These are phyloP conservation scores for Backusella mclennaniae DNA, from an alignment of 192 early-diverging fungal species.

Conservation along the genomic window DNA sequence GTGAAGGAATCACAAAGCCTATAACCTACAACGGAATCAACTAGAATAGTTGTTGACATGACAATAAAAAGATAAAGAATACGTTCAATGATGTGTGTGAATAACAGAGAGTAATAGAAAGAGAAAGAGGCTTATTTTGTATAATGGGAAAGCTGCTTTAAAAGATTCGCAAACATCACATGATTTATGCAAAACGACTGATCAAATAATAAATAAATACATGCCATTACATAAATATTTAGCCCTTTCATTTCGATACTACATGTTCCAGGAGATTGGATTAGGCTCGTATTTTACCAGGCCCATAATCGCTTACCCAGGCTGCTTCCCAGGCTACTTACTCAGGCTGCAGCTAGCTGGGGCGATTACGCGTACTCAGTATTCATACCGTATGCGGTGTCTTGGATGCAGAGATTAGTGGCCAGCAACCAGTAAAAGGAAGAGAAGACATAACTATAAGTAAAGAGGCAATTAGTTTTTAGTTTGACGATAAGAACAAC, in stretches of 20 bases:
- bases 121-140: background rate
- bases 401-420: too few relatives aligned
- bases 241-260: background rate
- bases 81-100: background rate
- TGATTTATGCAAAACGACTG: constrained; percentile 2
- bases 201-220: background rate
- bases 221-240: background rate
- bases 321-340: too few relatives aligned
- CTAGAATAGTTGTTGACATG: background rate
- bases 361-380: too few relatives aligned
- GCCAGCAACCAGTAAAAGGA: too few relatives aligned
- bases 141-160: background rate
- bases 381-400: too few relatives aligned
- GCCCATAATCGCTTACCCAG: too few relatives aligned
- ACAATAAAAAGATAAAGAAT: background rate
- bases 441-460: too few relatives aligned
- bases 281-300: too few relatives aligned
- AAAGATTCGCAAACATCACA: background rate
- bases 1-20: constrained; percentile 90
- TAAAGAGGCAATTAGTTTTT: too few relatives aligned
- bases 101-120: background rate
- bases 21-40: constrained; percentile 43
- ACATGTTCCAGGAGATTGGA: too few relatives aligned
- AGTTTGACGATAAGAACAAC: too few relatives aligned
- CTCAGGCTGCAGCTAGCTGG: too few relatives aligned